Evolutionary conservation across 192 early-diverging fungal species (phyloP).

Genomic region (Phycomyces nitens): DNA sequence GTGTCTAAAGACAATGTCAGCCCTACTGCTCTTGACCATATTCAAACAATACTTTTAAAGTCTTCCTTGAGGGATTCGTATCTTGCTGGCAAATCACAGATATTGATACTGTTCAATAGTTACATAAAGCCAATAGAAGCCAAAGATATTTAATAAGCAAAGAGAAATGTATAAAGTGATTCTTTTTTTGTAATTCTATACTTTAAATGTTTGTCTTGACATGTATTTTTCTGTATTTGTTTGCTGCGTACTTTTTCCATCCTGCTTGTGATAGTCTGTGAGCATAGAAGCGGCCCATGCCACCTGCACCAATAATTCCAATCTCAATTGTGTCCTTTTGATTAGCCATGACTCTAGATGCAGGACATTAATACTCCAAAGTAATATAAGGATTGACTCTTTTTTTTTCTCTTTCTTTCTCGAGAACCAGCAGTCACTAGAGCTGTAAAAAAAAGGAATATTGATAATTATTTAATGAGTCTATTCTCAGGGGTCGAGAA

Average conservation of each 20-base stretch:
- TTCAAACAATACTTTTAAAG: slow-evolving; percentile 42
- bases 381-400: no score
- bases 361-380: no score
- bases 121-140: no score
- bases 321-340: slow-evolving; percentile 65
- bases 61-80: slow-evolving; percentile 65
- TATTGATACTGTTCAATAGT: slow-evolving; percentile 81
- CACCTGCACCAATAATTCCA: slow-evolving; percentile 93
- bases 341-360: neutral
- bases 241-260: slow-evolving; percentile 62
- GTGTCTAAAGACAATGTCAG: slow-evolving; percentile 26
- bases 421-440: no score
- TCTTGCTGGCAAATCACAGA: slow-evolving; percentile 81
- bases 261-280: slow-evolving; percentile 65
- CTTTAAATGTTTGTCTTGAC: no score
- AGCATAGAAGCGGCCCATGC: slow-evolving; percentile 94
- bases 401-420: no score
- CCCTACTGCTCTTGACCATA: neutral
- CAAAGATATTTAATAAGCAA: no score
- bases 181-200: no score
- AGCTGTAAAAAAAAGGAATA: no score
- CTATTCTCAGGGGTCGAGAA: no score
- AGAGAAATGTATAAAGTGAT: slow-evolving; percentile 7
- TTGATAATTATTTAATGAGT: no score
- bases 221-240: no score